Evolutionary conservation across 495 filamentous ascomycete genomes (phyloP).

Genomic region (Aspergillus leporis): DNA sequence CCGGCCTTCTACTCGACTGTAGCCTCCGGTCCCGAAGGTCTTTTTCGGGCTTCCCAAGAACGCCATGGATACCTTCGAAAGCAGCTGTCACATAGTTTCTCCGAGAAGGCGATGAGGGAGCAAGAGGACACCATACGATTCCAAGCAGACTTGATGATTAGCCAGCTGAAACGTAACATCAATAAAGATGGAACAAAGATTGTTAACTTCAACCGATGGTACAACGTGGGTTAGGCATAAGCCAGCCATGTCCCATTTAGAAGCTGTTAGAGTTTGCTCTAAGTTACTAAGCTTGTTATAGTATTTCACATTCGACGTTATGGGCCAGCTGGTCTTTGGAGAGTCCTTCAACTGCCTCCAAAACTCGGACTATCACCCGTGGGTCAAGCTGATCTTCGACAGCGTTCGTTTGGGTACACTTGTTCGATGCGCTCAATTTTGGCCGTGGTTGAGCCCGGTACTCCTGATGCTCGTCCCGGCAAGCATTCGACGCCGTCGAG

Average conservation of each 20-base stretch:
- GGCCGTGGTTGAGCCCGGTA: conserved; percentile 5
- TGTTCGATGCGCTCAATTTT: neutral
- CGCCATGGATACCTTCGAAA: conserved; percentile 30
- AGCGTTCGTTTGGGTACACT: conserved; percentile 31
- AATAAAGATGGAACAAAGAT: neutral
- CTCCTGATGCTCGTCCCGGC: conserved; percentile 6
- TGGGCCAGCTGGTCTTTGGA: conserved; percentile 49
- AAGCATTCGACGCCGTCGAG: neutral
- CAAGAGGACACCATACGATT: conserved; percentile 46
- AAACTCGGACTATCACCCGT: conserved; percentile 43
- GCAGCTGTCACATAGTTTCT: conserved; percentile 49
- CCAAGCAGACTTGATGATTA: conserved; percentile 47
- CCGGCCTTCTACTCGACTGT: conserved; percentile 8
- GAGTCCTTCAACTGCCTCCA: conserved; percentile 52
- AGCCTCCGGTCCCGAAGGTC: conserved; percentile 11
- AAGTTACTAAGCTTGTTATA: neutral
- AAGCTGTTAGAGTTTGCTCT: neutral
- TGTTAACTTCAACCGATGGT: conserved; percentile 34
- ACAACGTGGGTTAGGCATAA: conserved; percentile 31
- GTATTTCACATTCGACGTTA: conserved; percentile 47
- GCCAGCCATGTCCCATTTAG: neutral
- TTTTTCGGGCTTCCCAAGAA: conserved; percentile 28
- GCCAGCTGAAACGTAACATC: conserved; percentile 16
- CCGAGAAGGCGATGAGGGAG: conserved; percentile 42
- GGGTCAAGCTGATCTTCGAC: conserved; percentile 43